Evolutionary conservation across 352 stramenopile species (phyloP).

Genomic region (Aphanomyces cochlioides): DNA sequence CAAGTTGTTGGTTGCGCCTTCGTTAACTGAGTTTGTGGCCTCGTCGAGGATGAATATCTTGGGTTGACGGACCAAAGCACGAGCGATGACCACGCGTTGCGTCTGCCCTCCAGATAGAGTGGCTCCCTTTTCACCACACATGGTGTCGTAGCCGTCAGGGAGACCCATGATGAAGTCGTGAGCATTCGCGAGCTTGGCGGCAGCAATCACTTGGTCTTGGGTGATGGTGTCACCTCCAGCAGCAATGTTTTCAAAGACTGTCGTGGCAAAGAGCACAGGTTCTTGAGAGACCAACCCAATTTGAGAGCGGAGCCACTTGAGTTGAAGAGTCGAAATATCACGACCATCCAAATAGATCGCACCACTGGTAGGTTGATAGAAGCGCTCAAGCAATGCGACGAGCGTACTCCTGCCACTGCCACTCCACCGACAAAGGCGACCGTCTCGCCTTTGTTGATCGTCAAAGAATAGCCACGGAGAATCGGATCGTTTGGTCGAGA

Average conservation of each 20-base stretch:
- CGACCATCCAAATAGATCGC: conserved; percentile 75
- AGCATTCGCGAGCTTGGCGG: conserved; percentile 46
- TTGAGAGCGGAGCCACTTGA: conserved; percentile 62
- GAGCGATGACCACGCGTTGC: conserved; percentile 78
- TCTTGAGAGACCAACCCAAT: conserved; percentile 80
- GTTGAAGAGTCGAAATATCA: conserved; percentile 70
- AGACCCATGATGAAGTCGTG: conserved; percentile 73
- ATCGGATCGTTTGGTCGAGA: conserved; percentile 40
- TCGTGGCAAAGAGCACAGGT: conserved; percentile 86
- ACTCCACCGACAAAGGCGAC: conserved; percentile 42
- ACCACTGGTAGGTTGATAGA: conserved; percentile 83
- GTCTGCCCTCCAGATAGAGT: conserved; percentile 89
- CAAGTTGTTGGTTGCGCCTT: conserved; percentile 44
- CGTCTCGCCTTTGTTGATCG: conserved; percentile 40
- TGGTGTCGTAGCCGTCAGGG: conserved; percentile 78
- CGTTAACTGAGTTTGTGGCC: conserved; percentile 68
- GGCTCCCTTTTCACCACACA: conserved; percentile 69
- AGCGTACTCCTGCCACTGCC: conserved; percentile 66
- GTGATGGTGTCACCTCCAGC: conserved; percentile 68
- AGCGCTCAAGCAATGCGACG: conserved; percentile 70
- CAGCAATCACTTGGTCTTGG: conserved; percentile 64
- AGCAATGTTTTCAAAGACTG: conserved; percentile 87
- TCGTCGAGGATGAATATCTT: conserved; percentile 65
- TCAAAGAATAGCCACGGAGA: conserved; percentile 31
- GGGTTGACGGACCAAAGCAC: conserved; percentile 59